Percentiles rank a stretch among this genome's conserved stretches.
Evolutionary conservation across 257 asterid genomes (phyloP).

Genomic region (Penstemon barbatus): DNA sequence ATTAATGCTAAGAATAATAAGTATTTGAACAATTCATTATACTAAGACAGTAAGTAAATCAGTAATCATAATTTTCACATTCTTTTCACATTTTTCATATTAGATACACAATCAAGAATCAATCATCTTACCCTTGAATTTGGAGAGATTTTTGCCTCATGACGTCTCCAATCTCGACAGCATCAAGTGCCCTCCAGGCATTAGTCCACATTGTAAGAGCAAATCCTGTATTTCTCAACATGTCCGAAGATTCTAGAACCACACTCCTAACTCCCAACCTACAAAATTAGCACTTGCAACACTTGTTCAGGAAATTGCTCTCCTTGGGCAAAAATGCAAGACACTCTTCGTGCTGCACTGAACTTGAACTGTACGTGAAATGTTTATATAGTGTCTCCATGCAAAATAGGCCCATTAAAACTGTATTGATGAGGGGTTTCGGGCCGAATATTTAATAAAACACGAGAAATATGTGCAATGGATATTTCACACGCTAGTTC

Average conservation of each 20-base stretch:
- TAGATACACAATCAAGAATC: background rate
- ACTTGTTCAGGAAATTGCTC: too few species aligned
- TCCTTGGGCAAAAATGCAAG: too few species aligned
- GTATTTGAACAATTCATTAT: background rate
- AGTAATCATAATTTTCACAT: background rate
- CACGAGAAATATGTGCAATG: too few species aligned
- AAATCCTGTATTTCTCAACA: slow-evolving; percentile 48
- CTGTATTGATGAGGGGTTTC: too few species aligned
- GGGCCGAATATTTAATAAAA: too few species aligned
- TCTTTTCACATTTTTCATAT: background rate
- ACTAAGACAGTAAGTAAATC: background rate
- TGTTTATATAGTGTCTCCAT: too few species aligned
- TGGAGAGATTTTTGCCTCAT: slow-evolving; percentile 38
- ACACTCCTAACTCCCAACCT: slow-evolving; percentile 55
- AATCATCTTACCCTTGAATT: slow-evolving; percentile 36
- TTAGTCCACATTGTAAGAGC: slow-evolving; percentile 60
- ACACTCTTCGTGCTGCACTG: too few species aligned
- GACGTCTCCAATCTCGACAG: slow-evolving; percentile 44
- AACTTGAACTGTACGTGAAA: too few species aligned
- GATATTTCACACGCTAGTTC: too few species aligned
- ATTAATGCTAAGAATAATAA: background rate
- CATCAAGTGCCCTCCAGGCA: slow-evolving; percentile 67
- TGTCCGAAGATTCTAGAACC: slow-evolving; percentile 61
- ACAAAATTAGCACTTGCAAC: background rate
- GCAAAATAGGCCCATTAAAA: too few species aligned